These are phyloP conservation scores for Purpureocillium lavendulum DNA, from an alignment of 2,329 filamentous ascomycete species.

Conservation along the genomic window DNA sequence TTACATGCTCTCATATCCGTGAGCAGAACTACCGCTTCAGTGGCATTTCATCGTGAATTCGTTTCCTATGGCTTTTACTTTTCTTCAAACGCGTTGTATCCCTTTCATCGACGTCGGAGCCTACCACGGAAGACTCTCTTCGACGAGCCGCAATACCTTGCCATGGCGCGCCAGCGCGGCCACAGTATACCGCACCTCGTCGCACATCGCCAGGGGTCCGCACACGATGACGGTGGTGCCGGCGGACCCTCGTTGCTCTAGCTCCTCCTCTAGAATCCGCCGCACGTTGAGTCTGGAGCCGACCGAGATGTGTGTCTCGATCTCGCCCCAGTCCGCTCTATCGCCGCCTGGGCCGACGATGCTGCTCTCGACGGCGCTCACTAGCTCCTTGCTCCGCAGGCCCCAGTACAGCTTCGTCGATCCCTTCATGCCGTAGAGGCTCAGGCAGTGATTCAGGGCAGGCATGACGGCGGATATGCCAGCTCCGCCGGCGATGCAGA, in stretches of 20 bases:
- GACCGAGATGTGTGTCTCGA: conserved; percentile 19
- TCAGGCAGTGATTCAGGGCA: not conserved
- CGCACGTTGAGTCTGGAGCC: conserved; percentile 18
- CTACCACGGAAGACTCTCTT: conserved; percentile 9
- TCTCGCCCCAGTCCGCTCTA: conserved; percentile 14
- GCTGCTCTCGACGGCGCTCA: conserved; percentile 16
- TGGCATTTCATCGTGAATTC: too few species aligned
- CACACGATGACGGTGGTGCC: conserved; percentile 20
- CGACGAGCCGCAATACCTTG: conserved; percentile 12
- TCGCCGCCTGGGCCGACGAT: conserved; percentile 7
- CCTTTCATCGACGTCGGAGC: too few species aligned
- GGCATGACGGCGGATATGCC: not conserved
- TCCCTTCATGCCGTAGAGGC: conserved; percentile 10
- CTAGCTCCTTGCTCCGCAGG: conserved; percentile 13
- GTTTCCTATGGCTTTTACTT: too few species aligned
- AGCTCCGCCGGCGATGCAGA: not conserved
- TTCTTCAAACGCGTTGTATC: too few species aligned
- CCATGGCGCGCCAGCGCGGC: conserved; percentile 16
- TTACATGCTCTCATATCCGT: too few species aligned
- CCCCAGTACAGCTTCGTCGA: conserved; percentile 21
- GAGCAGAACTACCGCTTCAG: too few species aligned
- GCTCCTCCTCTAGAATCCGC: conserved; percentile 15
- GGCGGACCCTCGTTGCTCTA: conserved; percentile 8
- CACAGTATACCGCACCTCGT: conserved; percentile 18
- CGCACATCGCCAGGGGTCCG: conserved; percentile 19